Conservation (phyloP, 83 land plant genomes). For the Picea abies region DNA sequence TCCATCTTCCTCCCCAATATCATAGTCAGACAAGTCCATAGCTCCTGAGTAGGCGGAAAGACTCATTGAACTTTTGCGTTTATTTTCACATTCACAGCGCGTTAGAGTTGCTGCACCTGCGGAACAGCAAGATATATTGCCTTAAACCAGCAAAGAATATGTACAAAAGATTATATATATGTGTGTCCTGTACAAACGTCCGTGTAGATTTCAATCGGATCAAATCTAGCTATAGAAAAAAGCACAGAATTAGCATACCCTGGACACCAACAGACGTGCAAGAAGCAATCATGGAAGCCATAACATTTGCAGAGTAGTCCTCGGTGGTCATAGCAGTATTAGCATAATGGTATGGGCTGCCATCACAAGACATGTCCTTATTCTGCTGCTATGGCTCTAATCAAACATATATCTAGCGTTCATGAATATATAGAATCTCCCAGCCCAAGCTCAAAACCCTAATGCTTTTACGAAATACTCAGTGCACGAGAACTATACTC, state of each 20-base stretch:
- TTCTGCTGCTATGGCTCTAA: not conserved
- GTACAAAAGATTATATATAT: not conserved
- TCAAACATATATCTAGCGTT: too few species aligned
- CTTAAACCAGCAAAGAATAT: not conserved
- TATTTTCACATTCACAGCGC: not conserved
- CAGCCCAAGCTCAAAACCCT: not conserved
- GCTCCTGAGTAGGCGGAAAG: not conserved
- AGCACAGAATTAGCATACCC: not conserved
- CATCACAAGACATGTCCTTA: not conserved
- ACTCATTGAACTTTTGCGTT: too few species aligned
- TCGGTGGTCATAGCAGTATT: not conserved
- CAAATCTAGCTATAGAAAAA: not conserved
- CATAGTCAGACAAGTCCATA: not conserved
- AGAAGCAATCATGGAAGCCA: slow-evolving; percentile 7
- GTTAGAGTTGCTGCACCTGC: not conserved
- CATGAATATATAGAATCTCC: too few species aligned
- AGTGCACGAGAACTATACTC: too few species aligned
- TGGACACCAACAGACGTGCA: not conserved
- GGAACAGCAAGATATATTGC: not conserved
- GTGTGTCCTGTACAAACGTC: too few species aligned
- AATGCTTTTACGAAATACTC: too few species aligned
- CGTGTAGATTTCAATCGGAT: not conserved
- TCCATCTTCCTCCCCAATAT: slow-evolving; percentile 6
- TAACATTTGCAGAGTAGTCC: too few species aligned
- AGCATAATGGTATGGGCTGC: not conserved